A percentile compares a stretch with the other conserved stretches of the same genome.
Conservation (phyloP, 164 flowering plant species). For the Aristolochia californica region DNA sequence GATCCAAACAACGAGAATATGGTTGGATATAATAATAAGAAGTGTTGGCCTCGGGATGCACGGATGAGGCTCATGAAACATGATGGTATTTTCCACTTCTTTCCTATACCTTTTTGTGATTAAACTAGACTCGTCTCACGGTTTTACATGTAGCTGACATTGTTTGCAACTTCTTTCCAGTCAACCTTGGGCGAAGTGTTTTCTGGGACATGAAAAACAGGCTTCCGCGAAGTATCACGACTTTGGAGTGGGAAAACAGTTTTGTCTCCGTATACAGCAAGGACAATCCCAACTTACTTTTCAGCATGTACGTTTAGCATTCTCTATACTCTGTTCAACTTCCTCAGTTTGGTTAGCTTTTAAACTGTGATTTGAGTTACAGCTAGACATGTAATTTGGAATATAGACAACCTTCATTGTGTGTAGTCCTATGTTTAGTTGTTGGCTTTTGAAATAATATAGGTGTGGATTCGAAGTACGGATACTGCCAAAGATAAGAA, state of each 20-base stretch:
- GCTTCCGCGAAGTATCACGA: constrained; percentile 95
- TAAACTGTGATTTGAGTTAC: too few relatives aligned
- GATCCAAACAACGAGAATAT: constrained; percentile 99
- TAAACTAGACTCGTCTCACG: not conserved
- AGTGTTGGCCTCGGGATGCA: constrained; percentile 99
- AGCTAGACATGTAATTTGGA: too few relatives aligned
- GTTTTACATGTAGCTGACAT: not conserved
- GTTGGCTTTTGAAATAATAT: constrained; percentile 1
- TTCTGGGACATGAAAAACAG: constrained; percentile 99
- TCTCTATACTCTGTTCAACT: too few relatives aligned
- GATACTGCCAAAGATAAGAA: constrained; percentile 88
- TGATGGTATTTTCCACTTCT: constrained; percentile 49
- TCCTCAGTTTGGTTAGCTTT: not conserved
- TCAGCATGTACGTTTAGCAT: constrained; percentile 72
- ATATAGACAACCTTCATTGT: too few relatives aligned
- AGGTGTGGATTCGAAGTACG: constrained; percentile 99
- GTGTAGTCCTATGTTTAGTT: too few relatives aligned
- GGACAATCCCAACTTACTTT: constrained; percentile 95
- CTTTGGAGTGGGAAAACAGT: constrained; percentile 98
- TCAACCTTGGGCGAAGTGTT: constrained; percentile 97
- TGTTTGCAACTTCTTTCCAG: constrained; percentile 25
- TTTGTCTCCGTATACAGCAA: constrained; percentile 99
- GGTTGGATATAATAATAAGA: constrained; percentile 99
- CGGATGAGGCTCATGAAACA: constrained; percentile 99
- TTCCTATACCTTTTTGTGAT: not conserved